Evolutionary conservation across 1,284 basidiomycete species (phyloP), one percentile per base, ranked within the genome.

Genomic region (Sporisorium iseilematis-ciliati): DNA sequence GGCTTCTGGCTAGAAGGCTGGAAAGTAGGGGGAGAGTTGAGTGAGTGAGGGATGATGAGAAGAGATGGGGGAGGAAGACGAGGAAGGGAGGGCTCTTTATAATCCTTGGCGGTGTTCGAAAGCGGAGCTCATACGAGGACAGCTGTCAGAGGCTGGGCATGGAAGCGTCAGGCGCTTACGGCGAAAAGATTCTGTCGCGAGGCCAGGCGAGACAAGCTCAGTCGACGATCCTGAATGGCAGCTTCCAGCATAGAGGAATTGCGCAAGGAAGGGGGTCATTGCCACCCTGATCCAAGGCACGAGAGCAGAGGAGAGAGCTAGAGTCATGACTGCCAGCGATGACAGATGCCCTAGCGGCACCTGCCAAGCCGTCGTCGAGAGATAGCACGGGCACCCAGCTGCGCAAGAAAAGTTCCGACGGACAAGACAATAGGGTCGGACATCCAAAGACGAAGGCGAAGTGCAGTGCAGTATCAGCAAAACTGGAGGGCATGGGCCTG

Each of bases 1-100:
- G 67, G 50, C 57, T 64, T 60, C 54, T 61, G 68, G 68, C 62
- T 71, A 65, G 68, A 59, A 54, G 62, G 62, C 54, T 59, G 42
- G 50, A 52, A 33, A 51, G 60, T 11, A 12, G 42, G 42, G 16
- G 53, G 62, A 61, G 62, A 50, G 58, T 10, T 51, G 50, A 38
- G 35, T 43, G 54, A 63, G 10, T 60, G 61, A 41, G 48, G 38
- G 46, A 57, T 65, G 68, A 61, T 71, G 68, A 65, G 55, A 50
- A 71, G 54, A 65, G 57, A 45, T 35, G 33, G 57, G 67, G 46
- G 60, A 60, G 52, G 50, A 50, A 42, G 57, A 43, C 65, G 52
- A 53, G 40, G 48, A 59, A 38, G 29, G 58, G 50, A 21, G 49
- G 49, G 6, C 42, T 48, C 68, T 62, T 71, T 71, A 70, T 71